These are phyloP conservation scores for Colletotrichum melonis DNA, from an alignment of 2,329 filamentous ascomycete genomes.

Conservation along the genomic window DNA sequence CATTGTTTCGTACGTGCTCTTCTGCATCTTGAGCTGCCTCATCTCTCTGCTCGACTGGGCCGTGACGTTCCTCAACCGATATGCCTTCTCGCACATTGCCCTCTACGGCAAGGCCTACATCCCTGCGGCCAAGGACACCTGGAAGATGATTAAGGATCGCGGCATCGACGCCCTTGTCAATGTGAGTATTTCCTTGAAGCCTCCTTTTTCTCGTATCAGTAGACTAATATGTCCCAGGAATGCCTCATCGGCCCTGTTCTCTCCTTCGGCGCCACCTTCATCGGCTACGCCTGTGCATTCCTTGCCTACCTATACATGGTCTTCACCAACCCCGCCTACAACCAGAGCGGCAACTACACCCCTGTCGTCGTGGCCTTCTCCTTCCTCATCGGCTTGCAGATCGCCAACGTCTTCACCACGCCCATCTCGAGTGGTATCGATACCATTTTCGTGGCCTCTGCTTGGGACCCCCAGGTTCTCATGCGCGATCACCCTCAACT, in stretches of 20 bases:
- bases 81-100: constrained; percentile 92
- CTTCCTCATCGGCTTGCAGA: constrained; percentile 90
- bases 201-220: rapidly evolving
- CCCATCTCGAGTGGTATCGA: constrained; percentile 90
- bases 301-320: constrained; percentile 88
- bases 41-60: constrained; percentile 86
- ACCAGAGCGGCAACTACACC: constrained; percentile 74
- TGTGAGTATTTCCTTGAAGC: constrained; percentile 42
- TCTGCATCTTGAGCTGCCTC: constrained; percentile 82
- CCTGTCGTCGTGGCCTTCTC: constrained; percentile 84
- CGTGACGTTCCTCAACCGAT: constrained; percentile 89
- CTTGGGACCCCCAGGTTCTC: constrained; percentile 78
- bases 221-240: constrained; percentile 56
- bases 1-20: constrained; percentile 71
- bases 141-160: constrained; percentile 90
- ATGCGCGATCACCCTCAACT: constrained; percentile 85
- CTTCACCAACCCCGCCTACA: constrained; percentile 85
- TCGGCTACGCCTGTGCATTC: constrained; percentile 84
- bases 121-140: constrained; percentile 87
- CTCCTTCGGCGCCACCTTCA: constrained; percentile 83
- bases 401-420: constrained; percentile 89
- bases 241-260: constrained; percentile 82
- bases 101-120: constrained; percentile 93
- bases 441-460: constrained; percentile 86
- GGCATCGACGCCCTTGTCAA: constrained; percentile 92